phyloP scores from a whole-genome alignment of 805 yeast genomes.

The Metschnikowia orientalis region DNA sequence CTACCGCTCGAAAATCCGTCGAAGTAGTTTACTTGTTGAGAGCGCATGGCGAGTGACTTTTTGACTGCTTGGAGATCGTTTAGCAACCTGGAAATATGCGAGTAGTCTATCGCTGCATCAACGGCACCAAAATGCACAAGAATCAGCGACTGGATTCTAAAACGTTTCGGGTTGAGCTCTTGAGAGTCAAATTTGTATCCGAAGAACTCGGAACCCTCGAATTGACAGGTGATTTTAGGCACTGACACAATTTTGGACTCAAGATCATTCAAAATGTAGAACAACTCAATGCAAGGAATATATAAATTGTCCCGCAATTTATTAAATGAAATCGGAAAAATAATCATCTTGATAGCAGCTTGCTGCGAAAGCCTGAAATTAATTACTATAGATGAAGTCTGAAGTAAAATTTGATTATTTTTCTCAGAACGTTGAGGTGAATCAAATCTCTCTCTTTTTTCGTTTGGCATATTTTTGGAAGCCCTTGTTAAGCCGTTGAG shows the following conservation, averaged over 20 bases:
- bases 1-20: too few relatives aligned
- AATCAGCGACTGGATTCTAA: too few relatives aligned
- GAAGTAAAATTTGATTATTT: constrained; percentile 29
- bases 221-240: constrained; percentile 6
- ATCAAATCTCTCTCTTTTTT: too few relatives aligned
- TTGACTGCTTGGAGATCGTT: too few relatives aligned
- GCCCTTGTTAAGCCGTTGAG: constrained; percentile 3
- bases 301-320: constrained; percentile 28
- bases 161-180: constrained; percentile 1
- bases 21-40: too few relatives aligned
- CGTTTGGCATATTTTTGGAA: too few relatives aligned
- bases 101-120: too few relatives aligned
- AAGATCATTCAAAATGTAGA: constrained; percentile 1
- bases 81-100: too few relatives aligned
- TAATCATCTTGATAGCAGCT: constrained; percentile 20
- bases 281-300: constrained; percentile 27
- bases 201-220: constrained; percentile 5
- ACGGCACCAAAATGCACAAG: too few relatives aligned
- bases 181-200: constrained; percentile 3
- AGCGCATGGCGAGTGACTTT: too few relatives aligned
- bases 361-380: constrained; percentile 19
- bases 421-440: background rate
- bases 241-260: constrained; percentile 20
- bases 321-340: constrained; percentile 45
- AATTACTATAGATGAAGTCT: constrained; percentile 36